Conservation (phyloP, 371 early-diverging fungal species). For the Phascolomyces articulosus region DNA sequence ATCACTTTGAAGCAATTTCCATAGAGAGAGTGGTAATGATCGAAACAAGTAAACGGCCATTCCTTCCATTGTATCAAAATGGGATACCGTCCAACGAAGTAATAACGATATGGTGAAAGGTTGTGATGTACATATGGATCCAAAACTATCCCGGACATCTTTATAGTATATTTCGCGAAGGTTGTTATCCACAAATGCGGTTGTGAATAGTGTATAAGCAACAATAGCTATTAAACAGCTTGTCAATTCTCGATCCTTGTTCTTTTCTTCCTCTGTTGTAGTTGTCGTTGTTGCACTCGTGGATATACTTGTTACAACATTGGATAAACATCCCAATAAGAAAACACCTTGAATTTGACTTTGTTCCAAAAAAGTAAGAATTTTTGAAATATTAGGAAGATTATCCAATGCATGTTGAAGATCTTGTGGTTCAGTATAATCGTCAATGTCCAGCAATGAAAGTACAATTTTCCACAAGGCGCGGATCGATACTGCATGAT, state of each 20-base stretch:
- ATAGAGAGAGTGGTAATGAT: constrained; percentile 45
- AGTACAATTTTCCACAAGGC: constrained; percentile 37
- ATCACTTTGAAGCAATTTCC: constrained; percentile 47
- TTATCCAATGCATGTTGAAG: constrained; percentile 14
- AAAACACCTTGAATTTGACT: constrained; percentile 39
- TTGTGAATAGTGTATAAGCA: constrained; percentile 44
- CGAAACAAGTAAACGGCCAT: constrained; percentile 61
- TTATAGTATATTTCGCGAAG: constrained; percentile 52
- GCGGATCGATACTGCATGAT: constrained; percentile 42
- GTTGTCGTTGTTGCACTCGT: too few species aligned
- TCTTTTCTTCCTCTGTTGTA: constrained; percentile 20
- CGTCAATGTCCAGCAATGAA: constrained; percentile 25
- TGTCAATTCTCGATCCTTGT: constrained; percentile 18
- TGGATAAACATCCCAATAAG: constrained; percentile 35
- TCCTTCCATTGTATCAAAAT: constrained; percentile 49
- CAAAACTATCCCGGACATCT: constrained; percentile 51
- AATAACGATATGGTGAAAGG: constrained; percentile 45
- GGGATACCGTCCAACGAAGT: constrained; percentile 46
- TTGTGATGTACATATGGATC: constrained; percentile 40
- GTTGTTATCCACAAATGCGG: constrained; percentile 48
- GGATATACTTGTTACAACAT: constrained; percentile 33
- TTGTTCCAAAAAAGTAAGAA: constrained; percentile 23
- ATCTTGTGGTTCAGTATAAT: constrained; percentile 14
- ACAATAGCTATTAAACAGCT: constrained; percentile 38
- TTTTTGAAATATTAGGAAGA: constrained; percentile 26